Base-by-base conservation (phyloP, 441 rosid species). In the Gossypium aridum region DNA sequence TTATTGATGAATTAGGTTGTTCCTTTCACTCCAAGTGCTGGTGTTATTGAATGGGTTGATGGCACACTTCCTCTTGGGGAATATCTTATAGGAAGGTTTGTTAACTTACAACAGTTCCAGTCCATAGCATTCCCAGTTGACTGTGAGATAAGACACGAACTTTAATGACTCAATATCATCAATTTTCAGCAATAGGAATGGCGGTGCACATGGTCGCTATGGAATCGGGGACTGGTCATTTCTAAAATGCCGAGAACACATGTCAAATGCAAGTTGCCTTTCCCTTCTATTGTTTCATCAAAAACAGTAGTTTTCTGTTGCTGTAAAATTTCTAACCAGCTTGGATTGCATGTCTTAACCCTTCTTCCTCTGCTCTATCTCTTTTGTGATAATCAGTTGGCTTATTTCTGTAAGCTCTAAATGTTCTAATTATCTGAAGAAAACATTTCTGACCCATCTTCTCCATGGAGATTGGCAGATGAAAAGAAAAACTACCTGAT, bases 1-100 rank as follows among this genome's bases (percentile, higher is more conserved):
- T 75, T 75, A n/a, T 70, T 61, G 23, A 75, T 78, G 80, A 57
- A 70, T 80, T 86, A 96, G 99, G 98, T 96, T 77, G 81, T 96
- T 83, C 97, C 99, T 72, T 96, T 96, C 80, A 96, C 98, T 74
- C 99, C 99, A 56, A 96, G 98, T 81, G 99, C 97, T 75, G 99
- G 99, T 74, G 97, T 96, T 82, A 95, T 96, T 77, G 99, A 96
- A 80, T 96, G 98, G 99, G 99, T 96, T 70, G 85, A 91, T 85
- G 99, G 99, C 76, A 96, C 99, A 73, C 75, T 93, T 82, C 99
- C 99, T 75, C 91, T 96, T 64, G 98, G 97, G 78, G 98, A 93
- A 43, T 93, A 96, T 88, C 99, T 96, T 78, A 88, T 75, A 64
- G 98, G 97, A 85, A 92, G 99, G 99, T 96, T 51, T 69, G 89